These are phyloP conservation scores for Dryadomyces quercus-mongolicae DNA, from an alignment of 2,329 filamentous ascomycete genomes.

Conservation along the genomic window DNA sequence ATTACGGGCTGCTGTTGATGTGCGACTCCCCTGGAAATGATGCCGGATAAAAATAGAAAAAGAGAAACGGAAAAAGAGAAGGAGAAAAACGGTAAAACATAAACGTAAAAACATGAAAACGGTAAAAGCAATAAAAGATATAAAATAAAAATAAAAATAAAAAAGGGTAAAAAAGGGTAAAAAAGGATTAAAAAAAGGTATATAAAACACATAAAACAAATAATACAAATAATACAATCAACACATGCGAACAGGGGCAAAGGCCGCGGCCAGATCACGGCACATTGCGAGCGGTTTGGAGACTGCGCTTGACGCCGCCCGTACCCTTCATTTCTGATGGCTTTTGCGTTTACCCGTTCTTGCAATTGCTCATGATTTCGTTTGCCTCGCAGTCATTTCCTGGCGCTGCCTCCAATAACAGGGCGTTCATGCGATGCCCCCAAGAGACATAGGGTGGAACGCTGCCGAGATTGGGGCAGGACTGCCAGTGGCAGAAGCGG, in stretches of 20 bases:
- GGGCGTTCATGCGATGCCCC: constrained; percentile 22
- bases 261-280: not conserved
- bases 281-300: not conserved
- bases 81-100: not conserved
- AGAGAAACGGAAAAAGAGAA: not conserved
- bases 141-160: no score
- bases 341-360: not conserved
- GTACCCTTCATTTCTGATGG: not conserved
- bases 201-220: no score
- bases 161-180: not conserved
- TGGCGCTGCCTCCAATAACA: constrained; percentile 7
- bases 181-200: not conserved
- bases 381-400: not conserved
- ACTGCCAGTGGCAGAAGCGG: constrained; percentile 14
- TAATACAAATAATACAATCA: no score
- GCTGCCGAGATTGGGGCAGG: constrained; percentile 27
- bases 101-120: constrained; percentile 6
- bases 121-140: no score
- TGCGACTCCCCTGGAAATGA: constrained; percentile 3
- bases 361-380: not conserved
- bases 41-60: constrained; percentile 11
- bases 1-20: not conserved
- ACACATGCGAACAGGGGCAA: not conserved
- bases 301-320: not conserved
- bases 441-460: constrained; percentile 25